These are phyloP conservation scores for Hamigera avellanea DNA, from an alignment of 495 filamentous ascomycete genomes.

Conservation along the genomic window DNA sequence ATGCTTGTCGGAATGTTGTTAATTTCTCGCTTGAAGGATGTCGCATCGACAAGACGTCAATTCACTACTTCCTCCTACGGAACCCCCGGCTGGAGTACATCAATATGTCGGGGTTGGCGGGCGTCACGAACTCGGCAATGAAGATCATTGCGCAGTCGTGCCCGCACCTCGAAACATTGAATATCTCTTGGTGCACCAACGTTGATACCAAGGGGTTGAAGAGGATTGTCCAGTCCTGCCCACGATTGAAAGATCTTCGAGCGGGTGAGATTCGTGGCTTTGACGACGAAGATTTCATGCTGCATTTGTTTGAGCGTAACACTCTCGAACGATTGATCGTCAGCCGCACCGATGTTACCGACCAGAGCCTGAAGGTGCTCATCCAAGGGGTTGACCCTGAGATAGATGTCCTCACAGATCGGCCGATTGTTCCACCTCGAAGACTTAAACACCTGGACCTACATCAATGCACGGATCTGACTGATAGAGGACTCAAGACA, in stretches of 20 bases:
- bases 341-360: conserved; percentile 64
- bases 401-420: conserved; percentile 64
- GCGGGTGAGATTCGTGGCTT: conserved; percentile 77
- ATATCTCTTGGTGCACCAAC: conserved; percentile 84
- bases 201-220: conserved; percentile 75
- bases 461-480: conserved; percentile 62
- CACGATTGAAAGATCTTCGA: conserved; percentile 63
- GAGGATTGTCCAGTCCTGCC: conserved; percentile 60
- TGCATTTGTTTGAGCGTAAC: conserved; percentile 67
- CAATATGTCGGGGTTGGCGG: conserved; percentile 70
- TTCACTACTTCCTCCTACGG: conserved; percentile 68
- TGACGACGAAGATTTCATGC: conserved; percentile 53
- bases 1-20: conserved; percentile 74
- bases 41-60: conserved; percentile 63
- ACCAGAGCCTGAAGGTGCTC: conserved; percentile 58
- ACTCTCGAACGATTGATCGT: conserved; percentile 69
- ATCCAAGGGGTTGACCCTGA: conserved; percentile 62
- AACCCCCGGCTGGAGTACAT: conserved; percentile 70
- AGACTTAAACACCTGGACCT: conserved; percentile 77
- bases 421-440: conserved; percentile 66
- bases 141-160: conserved; percentile 80
- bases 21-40: conserved; percentile 84
- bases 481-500: conserved; percentile 52
- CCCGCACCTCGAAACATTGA: conserved; percentile 66
- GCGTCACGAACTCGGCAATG: conserved; percentile 75